Evolutionary conservation across 179 eudicot species (phyloP).

Genomic region (Sideroxylon spinosum): DNA sequence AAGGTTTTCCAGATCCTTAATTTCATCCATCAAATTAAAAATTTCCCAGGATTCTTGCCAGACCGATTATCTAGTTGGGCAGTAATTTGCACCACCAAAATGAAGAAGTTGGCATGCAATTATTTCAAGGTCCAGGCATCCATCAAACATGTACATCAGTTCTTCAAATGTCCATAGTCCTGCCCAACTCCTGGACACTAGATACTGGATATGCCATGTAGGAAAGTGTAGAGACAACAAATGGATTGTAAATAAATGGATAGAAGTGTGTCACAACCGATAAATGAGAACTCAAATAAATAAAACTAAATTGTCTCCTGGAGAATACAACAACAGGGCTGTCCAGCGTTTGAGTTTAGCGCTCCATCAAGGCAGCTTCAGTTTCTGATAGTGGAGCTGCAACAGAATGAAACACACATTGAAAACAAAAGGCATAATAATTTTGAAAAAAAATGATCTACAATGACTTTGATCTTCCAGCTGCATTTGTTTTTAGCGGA

Average conservation of each 20-base stretch:
- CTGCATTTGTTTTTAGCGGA: not conserved
- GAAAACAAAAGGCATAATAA: not conserved
- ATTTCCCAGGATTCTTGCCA: not conserved
- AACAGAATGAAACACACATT: conserved; percentile 16
- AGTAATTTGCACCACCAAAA: not conserved
- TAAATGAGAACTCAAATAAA: not conserved
- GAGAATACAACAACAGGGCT: not conserved
- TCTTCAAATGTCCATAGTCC: conserved; percentile 15
- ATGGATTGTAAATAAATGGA: not conserved
- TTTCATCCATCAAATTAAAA: not conserved
- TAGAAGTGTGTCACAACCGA: not conserved
- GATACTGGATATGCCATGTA: not conserved
- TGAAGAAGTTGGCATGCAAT: not conserved
- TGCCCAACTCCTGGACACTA: not conserved
- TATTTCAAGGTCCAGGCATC: not conserved
- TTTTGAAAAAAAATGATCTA: not conserved
- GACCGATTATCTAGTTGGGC: not conserved
- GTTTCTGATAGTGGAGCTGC: conserved; percentile 66
- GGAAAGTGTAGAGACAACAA: not conserved
- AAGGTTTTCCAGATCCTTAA: conserved; percentile 3
- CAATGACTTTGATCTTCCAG: too few relatives aligned
- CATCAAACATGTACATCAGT: not conserved
- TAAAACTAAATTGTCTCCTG: not conserved
- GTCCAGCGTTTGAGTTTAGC: conserved; percentile 22
- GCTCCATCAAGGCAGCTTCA: conserved; percentile 64